Percentiles rank a stretch among this genome's conserved stretches.
These are phyloP conservation scores for Dactylellina cionopaga DNA, from an alignment of 2,329 filamentous ascomycete species.

Conservation along the genomic window DNA sequence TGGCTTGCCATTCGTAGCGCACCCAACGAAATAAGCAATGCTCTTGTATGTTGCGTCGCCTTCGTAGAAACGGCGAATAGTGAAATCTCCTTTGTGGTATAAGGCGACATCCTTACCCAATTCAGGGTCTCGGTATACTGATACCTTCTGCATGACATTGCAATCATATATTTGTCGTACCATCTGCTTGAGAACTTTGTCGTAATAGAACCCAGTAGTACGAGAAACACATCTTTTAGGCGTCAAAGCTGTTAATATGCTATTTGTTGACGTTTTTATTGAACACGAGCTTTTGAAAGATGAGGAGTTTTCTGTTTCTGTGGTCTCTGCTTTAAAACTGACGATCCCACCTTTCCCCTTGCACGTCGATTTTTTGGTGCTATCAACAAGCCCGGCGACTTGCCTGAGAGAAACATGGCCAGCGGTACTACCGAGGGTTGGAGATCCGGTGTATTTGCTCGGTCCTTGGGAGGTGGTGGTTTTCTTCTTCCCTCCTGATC, in stretches of 20 bases:
- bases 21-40: slow-evolving; percentile 32
- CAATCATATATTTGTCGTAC: slow-evolving; percentile 18
- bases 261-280: slow-evolving; percentile 23
- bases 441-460: slow-evolving; percentile 26
- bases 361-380: slow-evolving; percentile 27
- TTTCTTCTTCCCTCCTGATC: slow-evolving; percentile 24
- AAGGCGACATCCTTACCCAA: slow-evolving; percentile 23
- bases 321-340: slow-evolving; percentile 32
- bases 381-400: slow-evolving; percentile 23
- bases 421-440: slow-evolving; percentile 33
- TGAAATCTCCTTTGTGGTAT: slow-evolving; percentile 39
- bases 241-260: slow-evolving; percentile 13
- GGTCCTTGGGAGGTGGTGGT: slow-evolving; percentile 10
- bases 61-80: slow-evolving; percentile 35
- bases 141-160: slow-evolving; percentile 19
- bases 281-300: slow-evolving; percentile 34
- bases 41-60: slow-evolving; percentile 20
- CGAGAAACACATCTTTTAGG: slow-evolving; percentile 18
- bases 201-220: slow-evolving; percentile 14
- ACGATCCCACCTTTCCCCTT: slow-evolving; percentile 38
- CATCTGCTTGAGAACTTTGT: slow-evolving; percentile 21
- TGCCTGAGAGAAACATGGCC: slow-evolving; percentile 33
- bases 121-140: slow-evolving; percentile 29
- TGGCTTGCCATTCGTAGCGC: slow-evolving; percentile 23
- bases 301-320: slow-evolving; percentile 25